Percentiles rank a stretch among this genome's conserved stretches.
These are phyloP conservation scores for Ricinus communis DNA, from an alignment of 345 rosid species.

Conservation along the genomic window DNA sequence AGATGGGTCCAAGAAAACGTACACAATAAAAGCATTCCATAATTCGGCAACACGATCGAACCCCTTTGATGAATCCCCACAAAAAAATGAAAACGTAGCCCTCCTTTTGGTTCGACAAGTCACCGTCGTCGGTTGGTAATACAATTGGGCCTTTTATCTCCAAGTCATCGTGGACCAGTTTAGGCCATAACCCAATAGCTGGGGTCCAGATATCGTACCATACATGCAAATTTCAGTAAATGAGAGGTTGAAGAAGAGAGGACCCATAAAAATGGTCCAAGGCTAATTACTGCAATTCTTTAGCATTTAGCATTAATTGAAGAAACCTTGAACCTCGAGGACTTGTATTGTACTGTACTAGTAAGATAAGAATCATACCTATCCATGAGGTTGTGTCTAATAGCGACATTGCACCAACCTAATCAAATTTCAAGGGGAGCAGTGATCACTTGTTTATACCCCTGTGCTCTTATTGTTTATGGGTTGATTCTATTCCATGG, in stretches of 20 bases:
- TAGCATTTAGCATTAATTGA: neutral
- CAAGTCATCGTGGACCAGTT: neutral
- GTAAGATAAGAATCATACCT: no score
- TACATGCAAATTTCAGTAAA: neutral
- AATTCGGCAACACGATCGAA: neutral
- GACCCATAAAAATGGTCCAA: constrained; percentile 8
- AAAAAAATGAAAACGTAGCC: neutral
- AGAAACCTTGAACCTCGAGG: neutral
- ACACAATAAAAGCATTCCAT: neutral
- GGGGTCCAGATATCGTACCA: neutral
- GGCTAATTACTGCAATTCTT: no score
- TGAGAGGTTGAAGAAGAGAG: neutral
- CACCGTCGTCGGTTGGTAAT: constrained; percentile 2
- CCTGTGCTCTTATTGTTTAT: no score
- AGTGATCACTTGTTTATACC: no score
- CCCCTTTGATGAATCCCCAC: neutral
- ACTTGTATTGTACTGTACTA: no score
- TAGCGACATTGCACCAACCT: no score
- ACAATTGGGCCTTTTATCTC: neutral
- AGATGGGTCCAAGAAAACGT: neutral
- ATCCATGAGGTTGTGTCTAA: no score
- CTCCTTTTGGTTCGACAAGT: neutral
- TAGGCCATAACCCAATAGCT: neutral
- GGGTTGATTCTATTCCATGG: no score
- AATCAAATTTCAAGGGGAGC: no score